Conservation (phyloP, 495 filamentous ascomycete species). For the Annulohypoxylon maeteangense region DNA sequence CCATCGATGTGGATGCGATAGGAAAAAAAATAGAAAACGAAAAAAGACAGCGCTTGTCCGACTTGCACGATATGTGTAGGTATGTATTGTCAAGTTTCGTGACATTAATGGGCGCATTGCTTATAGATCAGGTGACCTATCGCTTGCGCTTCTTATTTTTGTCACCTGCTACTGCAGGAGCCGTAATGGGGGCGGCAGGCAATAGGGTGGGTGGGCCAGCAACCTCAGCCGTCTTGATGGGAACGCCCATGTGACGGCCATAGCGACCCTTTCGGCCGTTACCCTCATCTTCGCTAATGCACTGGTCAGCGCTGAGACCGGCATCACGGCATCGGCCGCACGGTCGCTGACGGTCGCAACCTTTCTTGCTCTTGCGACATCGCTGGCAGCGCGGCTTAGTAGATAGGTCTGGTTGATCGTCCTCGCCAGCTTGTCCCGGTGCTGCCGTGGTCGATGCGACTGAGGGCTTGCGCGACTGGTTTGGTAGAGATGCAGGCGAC, state of each 20-base stretch:
- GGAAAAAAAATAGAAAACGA: slow-evolving; percentile 4
- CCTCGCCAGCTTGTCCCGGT: slow-evolving; percentile 71
- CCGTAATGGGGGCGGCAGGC: slow-evolving; percentile 54
- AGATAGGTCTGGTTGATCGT: slow-evolving; percentile 89
- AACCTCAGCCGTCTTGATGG: slow-evolving; percentile 73
- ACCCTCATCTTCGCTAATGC: slow-evolving; percentile 95
- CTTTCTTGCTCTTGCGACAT: slow-evolving; percentile 99
- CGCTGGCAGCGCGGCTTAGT: slow-evolving; percentile 97
- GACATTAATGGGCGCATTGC: slow-evolving; percentile 12
- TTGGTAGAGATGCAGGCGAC: slow-evolving; percentile 73
- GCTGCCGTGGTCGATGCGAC: slow-evolving; percentile 76
- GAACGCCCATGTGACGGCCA: slow-evolving; percentile 95
- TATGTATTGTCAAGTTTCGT: slow-evolving; percentile 14
- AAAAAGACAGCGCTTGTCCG: slow-evolving; percentile 6
- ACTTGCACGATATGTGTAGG: slow-evolving; percentile 20
- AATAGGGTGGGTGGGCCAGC: slow-evolving; percentile 47
- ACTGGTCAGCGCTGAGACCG: slow-evolving; percentile 88
- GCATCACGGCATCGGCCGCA: slow-evolving; percentile 96
- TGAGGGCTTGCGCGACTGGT: slow-evolving; percentile 79
- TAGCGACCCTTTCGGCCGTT: slow-evolving; percentile 97
- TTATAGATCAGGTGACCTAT: slow-evolving; percentile 42
- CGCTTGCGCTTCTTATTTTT: slow-evolving; percentile 64
- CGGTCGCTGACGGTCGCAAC: slow-evolving; percentile 94
- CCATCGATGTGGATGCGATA: slow-evolving; percentile 10
- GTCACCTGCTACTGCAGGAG: slow-evolving; percentile 45